Evolutionary conservation across 805 yeast species (phyloP).

Genomic region (Ogataea degrootiae): DNA sequence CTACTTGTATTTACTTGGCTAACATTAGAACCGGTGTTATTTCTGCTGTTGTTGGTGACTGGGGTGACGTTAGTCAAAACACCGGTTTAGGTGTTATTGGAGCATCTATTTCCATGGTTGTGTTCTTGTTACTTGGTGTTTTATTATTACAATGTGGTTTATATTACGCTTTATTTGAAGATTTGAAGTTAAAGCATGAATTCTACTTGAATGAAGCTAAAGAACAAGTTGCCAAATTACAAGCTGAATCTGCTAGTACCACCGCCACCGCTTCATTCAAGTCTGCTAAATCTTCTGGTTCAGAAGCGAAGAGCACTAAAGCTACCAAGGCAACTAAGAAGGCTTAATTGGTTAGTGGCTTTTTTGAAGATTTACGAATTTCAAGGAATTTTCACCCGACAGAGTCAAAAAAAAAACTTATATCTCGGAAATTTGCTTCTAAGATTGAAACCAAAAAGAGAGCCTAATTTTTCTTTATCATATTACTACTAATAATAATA

Average conservation of each 20-base stretch:
- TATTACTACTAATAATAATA: too few species aligned
- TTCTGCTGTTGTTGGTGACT: conserved; percentile 63
- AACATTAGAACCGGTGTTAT: conserved; percentile 78
- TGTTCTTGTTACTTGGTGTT: conserved; percentile 71
- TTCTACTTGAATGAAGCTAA: conserved; percentile 25
- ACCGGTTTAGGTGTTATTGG: conserved; percentile 91
- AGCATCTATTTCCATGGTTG: conserved; percentile 77
- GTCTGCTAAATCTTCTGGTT: conserved; percentile 9
- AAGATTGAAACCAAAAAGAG: too few species aligned
- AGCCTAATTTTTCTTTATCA: not conserved
- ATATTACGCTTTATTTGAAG: conserved; percentile 59
- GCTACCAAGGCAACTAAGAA: conserved; percentile 19
- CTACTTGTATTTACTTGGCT: conserved; percentile 75
- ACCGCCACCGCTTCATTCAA: conserved; percentile 8
- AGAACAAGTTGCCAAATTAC: conserved; percentile 13
- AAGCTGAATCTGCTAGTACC: not conserved
- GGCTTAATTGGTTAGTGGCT: conserved; percentile 1
- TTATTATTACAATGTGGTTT: conserved; percentile 81
- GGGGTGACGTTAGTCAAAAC: conserved; percentile 90
- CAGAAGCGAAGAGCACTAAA: conserved; percentile 14
- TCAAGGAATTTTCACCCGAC: not conserved
- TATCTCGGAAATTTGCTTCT: too few species aligned
- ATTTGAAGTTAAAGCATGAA: conserved; percentile 20
- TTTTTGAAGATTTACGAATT: not conserved
- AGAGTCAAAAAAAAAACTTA: too few species aligned